Conservation (phyloP, 306 rosid genomes). For the Quercus aquifolioides region DNA sequence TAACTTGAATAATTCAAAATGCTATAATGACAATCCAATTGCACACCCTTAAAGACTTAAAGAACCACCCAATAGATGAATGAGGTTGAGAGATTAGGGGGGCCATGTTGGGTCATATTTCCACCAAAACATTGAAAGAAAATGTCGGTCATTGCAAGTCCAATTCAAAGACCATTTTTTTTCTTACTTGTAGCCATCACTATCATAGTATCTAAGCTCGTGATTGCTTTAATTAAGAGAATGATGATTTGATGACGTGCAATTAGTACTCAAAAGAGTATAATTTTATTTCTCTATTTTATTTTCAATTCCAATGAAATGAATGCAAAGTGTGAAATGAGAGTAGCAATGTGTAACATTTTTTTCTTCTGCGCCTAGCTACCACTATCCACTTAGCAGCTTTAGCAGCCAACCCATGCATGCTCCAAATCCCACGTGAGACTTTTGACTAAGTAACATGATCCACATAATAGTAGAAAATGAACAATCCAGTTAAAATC, state of each 20-base stretch:
- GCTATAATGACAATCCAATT: neutral
- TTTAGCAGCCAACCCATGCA: neutral
- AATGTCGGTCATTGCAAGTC: neutral
- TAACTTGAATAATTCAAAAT: too few species aligned
- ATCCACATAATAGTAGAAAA: neutral
- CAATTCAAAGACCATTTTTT: neutral
- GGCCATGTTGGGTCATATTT: slow-evolving; percentile 11
- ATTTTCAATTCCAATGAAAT: neutral
- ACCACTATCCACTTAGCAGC: neutral
- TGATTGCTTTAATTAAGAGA: neutral
- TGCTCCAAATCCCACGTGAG: neutral
- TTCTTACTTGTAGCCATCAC: neutral
- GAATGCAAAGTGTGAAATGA: neutral
- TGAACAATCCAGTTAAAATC: neutral
- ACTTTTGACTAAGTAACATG: neutral
- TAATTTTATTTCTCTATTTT: too few species aligned
- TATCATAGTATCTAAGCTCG: neutral
- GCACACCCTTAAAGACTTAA: neutral
- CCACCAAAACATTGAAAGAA: neutral
- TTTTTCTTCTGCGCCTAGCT: slow-evolving; percentile 16
- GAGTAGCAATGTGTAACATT: neutral
- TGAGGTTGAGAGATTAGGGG: neutral
- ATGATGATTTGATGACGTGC: slow-evolving; percentile 13
- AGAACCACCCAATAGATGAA: neutral
- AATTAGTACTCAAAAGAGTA: slow-evolving; percentile 18